Evolutionary conservation across 2,329 filamentous ascomycete species (phyloP), one percentile per base, ranked within the genome.

Genomic region (Cladophialophora immunda): DNA sequence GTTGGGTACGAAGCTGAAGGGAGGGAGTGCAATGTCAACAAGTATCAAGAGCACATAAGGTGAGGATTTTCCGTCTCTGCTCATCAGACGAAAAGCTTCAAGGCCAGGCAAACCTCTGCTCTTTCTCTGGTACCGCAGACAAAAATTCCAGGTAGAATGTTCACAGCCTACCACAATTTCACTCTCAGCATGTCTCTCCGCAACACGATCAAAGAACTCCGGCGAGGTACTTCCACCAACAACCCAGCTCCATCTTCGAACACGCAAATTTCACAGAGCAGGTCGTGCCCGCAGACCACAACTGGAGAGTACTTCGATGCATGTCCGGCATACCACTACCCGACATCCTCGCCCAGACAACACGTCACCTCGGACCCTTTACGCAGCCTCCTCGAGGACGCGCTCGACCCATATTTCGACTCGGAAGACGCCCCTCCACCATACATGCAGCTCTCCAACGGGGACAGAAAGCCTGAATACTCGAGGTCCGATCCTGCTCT

Each of bases 341-440:
- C 22, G 13, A 56, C n/a, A 52, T 41, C 47, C 13, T n/a, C 17
- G 11, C 22, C 9, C 19, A 34, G 15, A 25, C 38, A 58, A 7
- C 58, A 19, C 34, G 19, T 32, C 53, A 5, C 17, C 60, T 17
- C 52, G 4, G 29, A 25, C 15, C 25, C 59, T 15, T 30, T 13
- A 22, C 47, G 30, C 22, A 52, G 22, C 22, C 58, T 53, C 34
- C 22, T 60, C 30, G 65, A 64, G 25, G 32, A 61, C 9, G 22
- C 36, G 7, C 56, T 64, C 13, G 57, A 61, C 22, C 27, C 41
- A 13, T 36, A 64, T 6, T 30, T 47, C 3, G 61, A 55, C n/a
- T 53, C 38, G 38, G 60, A 53, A n/a, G 65, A 67, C 3, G 65
- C 50, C 8, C 61, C 62, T 19, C 65, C 65, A 3, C 65, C 65